Evolutionary conservation across 352 stramenopile genomes (phyloP).

Genomic region (Pythium dissimile): DNA sequence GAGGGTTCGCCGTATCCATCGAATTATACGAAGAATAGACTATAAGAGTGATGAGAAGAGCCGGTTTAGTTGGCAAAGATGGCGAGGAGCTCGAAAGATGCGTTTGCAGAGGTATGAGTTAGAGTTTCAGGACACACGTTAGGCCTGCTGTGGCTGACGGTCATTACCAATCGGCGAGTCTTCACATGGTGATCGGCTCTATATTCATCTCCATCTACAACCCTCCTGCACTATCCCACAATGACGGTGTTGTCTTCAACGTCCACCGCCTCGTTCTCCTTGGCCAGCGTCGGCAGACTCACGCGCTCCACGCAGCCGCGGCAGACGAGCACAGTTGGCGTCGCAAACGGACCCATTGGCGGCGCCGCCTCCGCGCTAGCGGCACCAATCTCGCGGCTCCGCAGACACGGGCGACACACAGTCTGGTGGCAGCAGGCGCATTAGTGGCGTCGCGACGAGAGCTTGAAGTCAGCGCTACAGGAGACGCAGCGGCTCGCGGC

Average conservation of each 20-base stretch:
- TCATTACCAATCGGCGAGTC: no score
- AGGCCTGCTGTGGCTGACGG: no score
- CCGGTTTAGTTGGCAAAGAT: no score
- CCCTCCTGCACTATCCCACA: no score
- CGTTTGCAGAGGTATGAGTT: no score
- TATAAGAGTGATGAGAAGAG: no score
- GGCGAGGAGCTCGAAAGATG: no score
- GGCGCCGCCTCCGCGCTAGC: background rate
- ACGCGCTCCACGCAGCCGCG: constrained; percentile 10
- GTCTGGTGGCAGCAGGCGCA: constrained; percentile 13
- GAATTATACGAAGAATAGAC: no score
- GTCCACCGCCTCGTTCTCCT: background rate
- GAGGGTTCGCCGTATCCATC: no score
- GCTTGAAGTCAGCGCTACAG: background rate
- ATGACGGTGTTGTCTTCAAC: constrained; percentile 2
- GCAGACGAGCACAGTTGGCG: constrained; percentile 4
- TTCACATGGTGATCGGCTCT: no score
- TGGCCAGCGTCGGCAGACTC: constrained; percentile 2
- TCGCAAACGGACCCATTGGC: background rate
- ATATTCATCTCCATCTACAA: no score
- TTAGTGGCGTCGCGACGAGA: background rate
- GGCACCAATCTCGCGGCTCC: background rate
- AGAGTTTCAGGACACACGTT: no score
- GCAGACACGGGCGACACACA: constrained; percentile 7
- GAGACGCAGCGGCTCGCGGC: constrained; percentile 9